These are phyloP conservation scores for Bretziella fagacearum DNA, from an alignment of 2,329 filamentous ascomycete species.

Conservation along the genomic window DNA sequence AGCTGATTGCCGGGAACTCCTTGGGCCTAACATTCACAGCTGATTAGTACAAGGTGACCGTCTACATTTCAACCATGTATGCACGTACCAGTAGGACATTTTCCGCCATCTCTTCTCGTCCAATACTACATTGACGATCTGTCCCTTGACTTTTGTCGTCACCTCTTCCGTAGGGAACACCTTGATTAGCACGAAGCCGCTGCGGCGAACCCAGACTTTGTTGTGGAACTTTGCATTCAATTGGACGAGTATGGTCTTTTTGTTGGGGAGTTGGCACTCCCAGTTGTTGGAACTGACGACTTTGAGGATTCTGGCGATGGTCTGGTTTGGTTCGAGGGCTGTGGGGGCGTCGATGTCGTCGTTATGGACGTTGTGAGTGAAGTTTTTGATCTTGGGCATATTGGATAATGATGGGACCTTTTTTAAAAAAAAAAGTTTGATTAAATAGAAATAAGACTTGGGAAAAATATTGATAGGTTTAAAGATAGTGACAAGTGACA, in stretches of 20 bases:
- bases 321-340: conserved; percentile 31
- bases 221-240: conserved; percentile 74
- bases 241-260: conserved; percentile 55
- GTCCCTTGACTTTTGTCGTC: conserved; percentile 65
- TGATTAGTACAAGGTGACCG: not conserved
- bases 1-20: conserved; percentile 48
- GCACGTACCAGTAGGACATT: conserved; percentile 59
- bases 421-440: not conserved
- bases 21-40: conserved; percentile 31
- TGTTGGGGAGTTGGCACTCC: conserved; percentile 53
- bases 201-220: conserved; percentile 82
- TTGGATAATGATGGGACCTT: not conserved
- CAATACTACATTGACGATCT: conserved; percentile 83
- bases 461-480: no score
- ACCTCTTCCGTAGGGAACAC: conserved; percentile 43
- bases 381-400: conserved; percentile 15
- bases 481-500: no score
- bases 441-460: not conserved
- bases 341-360: conserved; percentile 11
- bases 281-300: conserved; percentile 84
- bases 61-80: not conserved
- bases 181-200: conserved; percentile 75
- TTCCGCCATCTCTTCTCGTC: conserved; percentile 90
- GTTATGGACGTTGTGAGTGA: conserved; percentile 12
- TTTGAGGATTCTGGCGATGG: conserved; percentile 61